phyloP scores from a whole-genome alignment of 306 rosid species.

The Dryas alaskensis region DNA sequence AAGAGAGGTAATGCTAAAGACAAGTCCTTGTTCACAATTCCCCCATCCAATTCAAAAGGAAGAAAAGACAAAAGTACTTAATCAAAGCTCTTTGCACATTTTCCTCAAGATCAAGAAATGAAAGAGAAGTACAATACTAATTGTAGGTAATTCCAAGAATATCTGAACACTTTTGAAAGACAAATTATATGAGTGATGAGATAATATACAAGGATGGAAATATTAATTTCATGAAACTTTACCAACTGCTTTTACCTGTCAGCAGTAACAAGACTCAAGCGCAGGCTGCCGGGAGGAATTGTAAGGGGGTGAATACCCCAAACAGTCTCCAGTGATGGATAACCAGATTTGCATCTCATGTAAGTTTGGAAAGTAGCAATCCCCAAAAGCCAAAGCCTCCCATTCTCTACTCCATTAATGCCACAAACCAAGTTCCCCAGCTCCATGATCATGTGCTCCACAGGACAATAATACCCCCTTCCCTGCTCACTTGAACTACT shows the following conservation, averaged over 20 bases:
- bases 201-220: neutral
- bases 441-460: constrained; percentile 81
- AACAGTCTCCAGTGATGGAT: constrained; percentile 64
- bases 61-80: constrained; percentile 7
- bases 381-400: constrained; percentile 74
- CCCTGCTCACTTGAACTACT: constrained; percentile 33
- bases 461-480: constrained; percentile 56
- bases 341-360: constrained; percentile 72
- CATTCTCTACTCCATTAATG: constrained; percentile 31
- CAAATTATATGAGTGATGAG: neutral
- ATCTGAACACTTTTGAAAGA: neutral
- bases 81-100: neutral
- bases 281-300: constrained; percentile 65
- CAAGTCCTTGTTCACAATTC: neutral
- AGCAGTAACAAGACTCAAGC: constrained; percentile 69
- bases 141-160: neutral
- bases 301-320: constrained; percentile 93
- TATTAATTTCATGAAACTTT: constrained; percentile 23
- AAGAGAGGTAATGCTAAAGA: neutral
- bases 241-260: constrained; percentile 55
- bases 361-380: constrained; percentile 82
- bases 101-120: neutral
- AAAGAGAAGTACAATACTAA: neutral
- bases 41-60: constrained; percentile 14
- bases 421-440: constrained; percentile 68